phyloP scores from a whole-genome alignment of 345 rosid genomes.

The Eucalyptus cloeziana region DNA sequence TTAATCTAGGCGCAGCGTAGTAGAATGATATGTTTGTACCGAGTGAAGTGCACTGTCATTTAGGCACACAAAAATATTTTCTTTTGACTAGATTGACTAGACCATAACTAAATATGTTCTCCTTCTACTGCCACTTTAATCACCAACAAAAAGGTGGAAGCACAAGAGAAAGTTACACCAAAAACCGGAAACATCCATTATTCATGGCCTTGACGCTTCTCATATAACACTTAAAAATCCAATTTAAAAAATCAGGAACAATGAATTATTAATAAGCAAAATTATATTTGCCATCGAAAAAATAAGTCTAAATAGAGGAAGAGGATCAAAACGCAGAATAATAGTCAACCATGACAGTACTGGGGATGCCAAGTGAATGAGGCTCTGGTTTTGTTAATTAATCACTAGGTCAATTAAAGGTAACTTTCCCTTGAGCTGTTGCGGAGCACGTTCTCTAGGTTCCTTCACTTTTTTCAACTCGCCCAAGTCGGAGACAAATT shows the following conservation, averaged over 20 bases:
- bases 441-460: background rate
- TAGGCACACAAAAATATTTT: background rate
- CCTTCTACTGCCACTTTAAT: too few relatives aligned
- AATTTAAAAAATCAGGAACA: background rate
- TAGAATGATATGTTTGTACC: background rate
- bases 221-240: too few relatives aligned
- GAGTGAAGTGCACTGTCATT: background rate
- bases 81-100: background rate
- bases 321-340: too few relatives aligned
- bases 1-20: too few relatives aligned
- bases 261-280: too few relatives aligned
- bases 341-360: background rate
- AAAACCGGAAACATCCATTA: background rate
- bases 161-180: background rate
- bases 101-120: background rate
- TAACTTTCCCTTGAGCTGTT: background rate
- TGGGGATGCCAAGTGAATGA: rapidly evolving
- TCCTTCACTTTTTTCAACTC: background rate
- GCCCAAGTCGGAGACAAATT: background rate
- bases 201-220: background rate
- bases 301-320: too few relatives aligned
- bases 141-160: background rate
- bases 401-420: background rate
- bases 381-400: background rate
- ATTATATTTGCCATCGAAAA: too few relatives aligned